Percentiles rank a stretch among this genome's conserved stretches.
Conservation (phyloP, 768 basidiomycete genomes). For the Tulasnella sp. region DNA sequence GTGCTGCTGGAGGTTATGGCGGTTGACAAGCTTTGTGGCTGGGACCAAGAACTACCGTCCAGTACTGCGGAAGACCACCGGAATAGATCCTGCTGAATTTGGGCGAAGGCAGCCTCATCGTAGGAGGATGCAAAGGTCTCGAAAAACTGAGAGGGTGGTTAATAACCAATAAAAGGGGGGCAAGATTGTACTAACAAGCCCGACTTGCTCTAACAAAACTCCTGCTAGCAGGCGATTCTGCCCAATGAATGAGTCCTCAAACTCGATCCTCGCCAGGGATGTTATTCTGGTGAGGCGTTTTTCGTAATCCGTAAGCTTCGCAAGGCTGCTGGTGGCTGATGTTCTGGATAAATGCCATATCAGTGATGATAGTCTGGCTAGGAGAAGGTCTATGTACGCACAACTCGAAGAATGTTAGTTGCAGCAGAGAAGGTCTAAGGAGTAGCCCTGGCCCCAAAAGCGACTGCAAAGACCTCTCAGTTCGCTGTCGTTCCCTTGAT, state of each 20-base stretch:
- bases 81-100: background rate
- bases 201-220: conserved; percentile 17
- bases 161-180: background rate
- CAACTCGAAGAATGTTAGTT: background rate
- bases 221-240: background rate
- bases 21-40: background rate
- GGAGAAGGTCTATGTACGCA: background rate
- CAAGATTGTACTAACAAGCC: background rate
- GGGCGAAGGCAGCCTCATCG: background rate
- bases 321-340: background rate
- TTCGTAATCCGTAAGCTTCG: background rate
- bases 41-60: background rate
- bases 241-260: background rate
- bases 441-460: background rate
- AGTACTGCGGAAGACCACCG: background rate
- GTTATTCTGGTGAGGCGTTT: background rate
- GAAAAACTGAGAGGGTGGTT: background rate
- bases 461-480: background rate
- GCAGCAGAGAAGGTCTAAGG: background rate
- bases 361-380: background rate
- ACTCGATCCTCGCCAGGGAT: background rate
- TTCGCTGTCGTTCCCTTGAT: background rate
- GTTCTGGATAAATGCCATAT: background rate
- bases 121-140: conserved; percentile 10
- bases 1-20: background rate